A percentile compares a stretch with the other conserved stretches of the same genome.
Evolutionary conservation across 1,284 basidiomycete genomes (phyloP).

Genomic region (Phlebopus sp.): DNA sequence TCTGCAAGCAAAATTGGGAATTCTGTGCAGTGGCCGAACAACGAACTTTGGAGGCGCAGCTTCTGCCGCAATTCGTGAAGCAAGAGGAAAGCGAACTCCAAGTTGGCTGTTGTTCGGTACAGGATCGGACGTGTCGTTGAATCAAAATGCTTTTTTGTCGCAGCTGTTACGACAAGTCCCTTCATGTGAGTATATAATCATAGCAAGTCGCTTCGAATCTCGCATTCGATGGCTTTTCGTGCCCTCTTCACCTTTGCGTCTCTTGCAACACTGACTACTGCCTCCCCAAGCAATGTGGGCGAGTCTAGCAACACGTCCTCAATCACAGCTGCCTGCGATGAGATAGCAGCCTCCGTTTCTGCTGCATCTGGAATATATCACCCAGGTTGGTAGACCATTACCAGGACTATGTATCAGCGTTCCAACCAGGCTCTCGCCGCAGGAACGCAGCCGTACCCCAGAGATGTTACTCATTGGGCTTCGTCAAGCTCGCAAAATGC

Average conservation of each 20-base stretch:
- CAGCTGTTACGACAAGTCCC: not conserved
- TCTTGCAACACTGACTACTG: not conserved
- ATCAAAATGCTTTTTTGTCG: too few species aligned
- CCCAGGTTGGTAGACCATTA: slow-evolving; percentile 17
- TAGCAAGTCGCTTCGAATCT: not conserved
- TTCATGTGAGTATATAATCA: not conserved
- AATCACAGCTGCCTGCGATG: not conserved
- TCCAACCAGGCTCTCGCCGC: not conserved
- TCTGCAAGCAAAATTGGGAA: too few species aligned
- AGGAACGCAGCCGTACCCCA: slow-evolving; percentile 24
- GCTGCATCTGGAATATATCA: slow-evolving; percentile 27
- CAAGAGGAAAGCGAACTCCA: too few species aligned
- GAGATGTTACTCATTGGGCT: slow-evolving; percentile 44
- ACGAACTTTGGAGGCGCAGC: too few species aligned
- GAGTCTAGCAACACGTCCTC: not conserved
- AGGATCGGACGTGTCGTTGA: too few species aligned
- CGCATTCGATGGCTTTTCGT: not conserved
- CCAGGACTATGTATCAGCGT: slow-evolving; percentile 11
- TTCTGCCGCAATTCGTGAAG: too few species aligned
- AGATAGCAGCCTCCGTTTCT: slow-evolving; percentile 10
- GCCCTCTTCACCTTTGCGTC: not conserved
- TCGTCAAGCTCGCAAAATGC: slow-evolving; percentile 40
- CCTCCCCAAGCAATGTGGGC: not conserved
- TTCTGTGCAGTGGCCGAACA: too few species aligned
- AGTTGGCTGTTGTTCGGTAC: too few species aligned